These are phyloP conservation scores for Zygoascus meyerae DNA, from an alignment of 1,139 yeast genomes.

Conservation along the genomic window DNA sequence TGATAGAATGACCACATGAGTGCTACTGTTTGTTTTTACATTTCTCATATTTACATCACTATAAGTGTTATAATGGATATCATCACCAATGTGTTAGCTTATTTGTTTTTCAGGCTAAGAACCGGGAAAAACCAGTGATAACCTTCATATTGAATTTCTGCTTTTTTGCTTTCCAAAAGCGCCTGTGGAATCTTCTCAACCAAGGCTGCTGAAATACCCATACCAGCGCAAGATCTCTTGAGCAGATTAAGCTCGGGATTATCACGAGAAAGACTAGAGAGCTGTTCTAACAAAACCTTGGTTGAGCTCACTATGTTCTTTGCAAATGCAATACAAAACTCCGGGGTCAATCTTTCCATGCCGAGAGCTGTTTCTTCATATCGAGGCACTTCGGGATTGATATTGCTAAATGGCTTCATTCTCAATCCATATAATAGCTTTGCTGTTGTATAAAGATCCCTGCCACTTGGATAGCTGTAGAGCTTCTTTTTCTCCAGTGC, in stretches of 20 bases:
- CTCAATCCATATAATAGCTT: conserved; percentile 59
- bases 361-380: conserved; percentile 29
- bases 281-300: conserved; percentile 20
- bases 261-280: conserved; percentile 19
- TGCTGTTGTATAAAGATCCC: conserved; percentile 35
- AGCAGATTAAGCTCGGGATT: conserved; percentile 28
- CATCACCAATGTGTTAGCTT: no score
- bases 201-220: conserved; percentile 24
- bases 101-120: conserved; percentile 12
- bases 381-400: conserved; percentile 62
- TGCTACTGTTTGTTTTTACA: no score
- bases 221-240: conserved; percentile 31
- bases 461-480: conserved; percentile 33
- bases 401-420: conserved; percentile 76
- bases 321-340: conserved; percentile 19
- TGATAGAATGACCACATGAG: no score
- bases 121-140: conserved; percentile 35
- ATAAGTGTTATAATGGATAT: no score
- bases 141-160: conserved; percentile 19
- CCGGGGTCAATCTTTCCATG: conserved; percentile 12
- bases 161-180: conserved; percentile 12
- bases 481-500: conserved; percentile 38
- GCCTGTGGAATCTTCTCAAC: conserved; percentile 13
- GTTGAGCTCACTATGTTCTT: conserved; percentile 18
- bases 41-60: no score